phyloP scores from a whole-genome alignment of 805 yeast species.

The Kuraishia floccosa region DNA sequence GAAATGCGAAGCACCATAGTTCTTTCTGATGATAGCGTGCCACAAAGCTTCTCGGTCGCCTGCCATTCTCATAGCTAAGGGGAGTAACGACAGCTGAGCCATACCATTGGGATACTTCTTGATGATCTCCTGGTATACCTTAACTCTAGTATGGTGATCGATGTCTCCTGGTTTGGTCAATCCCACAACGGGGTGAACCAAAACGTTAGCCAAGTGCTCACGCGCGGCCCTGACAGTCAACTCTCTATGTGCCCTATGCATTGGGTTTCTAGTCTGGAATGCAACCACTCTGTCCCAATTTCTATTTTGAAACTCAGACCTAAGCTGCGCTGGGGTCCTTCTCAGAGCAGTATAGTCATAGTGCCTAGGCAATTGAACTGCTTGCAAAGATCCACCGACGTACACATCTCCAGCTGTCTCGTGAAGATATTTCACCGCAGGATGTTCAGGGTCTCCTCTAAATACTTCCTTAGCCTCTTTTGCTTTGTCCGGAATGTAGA shows the following conservation, averaged over 20 bases:
- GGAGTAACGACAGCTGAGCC: conserved; percentile 80
- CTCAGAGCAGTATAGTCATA: conserved; percentile 84
- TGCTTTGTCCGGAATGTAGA: conserved; percentile 72
- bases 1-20: conserved; percentile 94
- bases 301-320: conserved; percentile 69
- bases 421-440: conserved; percentile 68
- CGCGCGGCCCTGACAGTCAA: conserved; percentile 95
- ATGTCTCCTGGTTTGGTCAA: conserved; percentile 96
- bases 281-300: conserved; percentile 91
- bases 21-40: conserved; percentile 95
- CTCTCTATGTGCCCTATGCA: conserved; percentile 98
- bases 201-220: conserved; percentile 74
- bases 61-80: conserved; percentile 98
- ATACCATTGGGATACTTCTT: conserved; percentile 91
- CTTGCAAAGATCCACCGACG: conserved; percentile 82
- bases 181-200: conserved; percentile 96
- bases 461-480: conserved; percentile 78
- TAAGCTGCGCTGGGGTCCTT: conserved; percentile 82
- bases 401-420: conserved; percentile 74
- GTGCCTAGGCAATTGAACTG: conserved; percentile 74
- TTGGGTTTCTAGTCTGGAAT: conserved; percentile 96
- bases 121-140: conserved; percentile 86
- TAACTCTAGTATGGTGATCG: conserved; percentile 94
- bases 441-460: conserved; percentile 96
- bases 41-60: conserved; percentile 98